phyloP scores from a whole-genome alignment of 1,284 basidiomycete species.

The Somion occarium region DNA sequence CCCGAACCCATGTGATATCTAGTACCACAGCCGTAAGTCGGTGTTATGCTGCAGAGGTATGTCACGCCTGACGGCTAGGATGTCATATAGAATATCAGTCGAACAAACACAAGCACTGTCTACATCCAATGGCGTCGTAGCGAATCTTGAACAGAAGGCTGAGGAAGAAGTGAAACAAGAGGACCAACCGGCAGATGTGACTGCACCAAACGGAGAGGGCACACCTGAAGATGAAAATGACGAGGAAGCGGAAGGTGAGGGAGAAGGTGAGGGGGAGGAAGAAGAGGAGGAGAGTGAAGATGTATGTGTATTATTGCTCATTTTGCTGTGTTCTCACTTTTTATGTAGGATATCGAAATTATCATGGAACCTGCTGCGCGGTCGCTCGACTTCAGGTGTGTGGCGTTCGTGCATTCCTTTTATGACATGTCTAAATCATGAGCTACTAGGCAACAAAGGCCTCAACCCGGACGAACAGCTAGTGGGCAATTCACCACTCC shows the following conservation, averaged over 20 bases:
- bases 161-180: conserved; percentile 27
- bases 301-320: conserved; percentile 25
- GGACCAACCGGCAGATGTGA: conserved; percentile 12
- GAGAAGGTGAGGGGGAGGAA: conserved; percentile 31
- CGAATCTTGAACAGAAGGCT: conserved; percentile 40
- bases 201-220: conserved; percentile 10
- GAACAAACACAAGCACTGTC: conserved; percentile 34
- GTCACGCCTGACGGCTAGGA: background rate
- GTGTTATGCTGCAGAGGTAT: conserved; percentile 5
- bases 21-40: conserved; percentile 55
- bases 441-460: conserved; percentile 18
- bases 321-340: conserved; percentile 2
- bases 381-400: conserved; percentile 70
- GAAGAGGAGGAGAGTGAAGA: conserved; percentile 40
- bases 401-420: no score
- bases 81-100: conserved; percentile 36
- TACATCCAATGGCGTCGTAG: conserved; percentile 40
- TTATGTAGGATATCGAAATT: conserved; percentile 68
- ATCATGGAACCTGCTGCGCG: conserved; percentile 70
- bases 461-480: conserved; percentile 24
- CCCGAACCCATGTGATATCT: conserved; percentile 31
- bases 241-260: conserved; percentile 24
- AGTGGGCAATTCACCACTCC: conserved; percentile 33
- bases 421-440: background rate
- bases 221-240: background rate